Evolutionary conservation across 2,329 filamentous ascomycete species (phyloP).

Genomic region (Botrytis hyacinthi): DNA sequence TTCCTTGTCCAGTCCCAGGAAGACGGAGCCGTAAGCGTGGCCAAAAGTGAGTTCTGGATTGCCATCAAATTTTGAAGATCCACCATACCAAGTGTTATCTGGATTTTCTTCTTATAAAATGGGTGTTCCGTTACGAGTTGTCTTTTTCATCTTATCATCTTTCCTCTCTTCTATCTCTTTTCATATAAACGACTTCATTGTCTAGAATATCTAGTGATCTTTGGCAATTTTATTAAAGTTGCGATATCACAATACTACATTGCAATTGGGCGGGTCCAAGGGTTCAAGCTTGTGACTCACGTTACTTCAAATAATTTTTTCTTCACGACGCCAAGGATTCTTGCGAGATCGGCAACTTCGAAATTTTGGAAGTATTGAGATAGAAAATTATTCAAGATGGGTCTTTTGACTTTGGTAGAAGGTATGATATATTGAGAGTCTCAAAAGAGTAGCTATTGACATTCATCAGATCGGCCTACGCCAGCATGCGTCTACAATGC

Average conservation of each 20-base stretch:
- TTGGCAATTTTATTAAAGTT: not conserved
- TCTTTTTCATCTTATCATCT: constrained; percentile 41
- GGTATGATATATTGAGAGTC: constrained; percentile 47
- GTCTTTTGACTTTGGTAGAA: constrained; percentile 51
- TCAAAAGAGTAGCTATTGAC: constrained; percentile 38
- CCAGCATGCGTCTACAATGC: constrained; percentile 32
- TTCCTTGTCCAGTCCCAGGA: not conserved
- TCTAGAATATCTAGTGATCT: not conserved
- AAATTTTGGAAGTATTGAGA: not conserved
- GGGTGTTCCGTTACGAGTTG: constrained; percentile 47
- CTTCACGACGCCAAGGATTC: constrained; percentile 1
- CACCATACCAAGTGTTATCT: constrained; percentile 1
- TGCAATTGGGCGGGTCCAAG: constrained; percentile 6
- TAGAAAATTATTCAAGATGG: constrained; percentile 27
- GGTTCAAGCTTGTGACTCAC: constrained; percentile 17
- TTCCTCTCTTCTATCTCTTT: constrained; percentile 20
- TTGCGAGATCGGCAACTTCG: not conserved
- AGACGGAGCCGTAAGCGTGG: not conserved
- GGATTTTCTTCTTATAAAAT: constrained; percentile 51
- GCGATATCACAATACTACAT: not conserved
- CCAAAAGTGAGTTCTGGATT: not conserved
- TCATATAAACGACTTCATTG: not conserved
- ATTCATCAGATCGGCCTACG: constrained; percentile 31
- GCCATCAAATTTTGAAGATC: constrained; percentile 8
- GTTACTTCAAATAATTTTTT: constrained; percentile 13